Base-by-base conservation (phyloP, 495 filamentous ascomycete genomes). In the Cercophora scortea region DNA sequence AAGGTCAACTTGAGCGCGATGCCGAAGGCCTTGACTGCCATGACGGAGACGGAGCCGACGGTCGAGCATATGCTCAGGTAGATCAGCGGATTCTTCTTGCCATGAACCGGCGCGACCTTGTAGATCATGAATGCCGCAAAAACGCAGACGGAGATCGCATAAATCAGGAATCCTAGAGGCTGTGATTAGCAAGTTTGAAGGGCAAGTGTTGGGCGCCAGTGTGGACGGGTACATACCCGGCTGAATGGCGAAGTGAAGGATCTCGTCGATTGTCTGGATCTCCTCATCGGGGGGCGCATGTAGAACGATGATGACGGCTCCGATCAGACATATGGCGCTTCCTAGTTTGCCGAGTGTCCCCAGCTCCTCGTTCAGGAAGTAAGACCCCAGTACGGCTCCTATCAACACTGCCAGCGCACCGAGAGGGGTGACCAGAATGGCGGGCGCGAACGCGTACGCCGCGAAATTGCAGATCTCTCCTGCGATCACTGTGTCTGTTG, bases 1-100 rank as follows among this genome's bases (percentile, higher is more conserved):
- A 98, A 77, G 1, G 93, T 97, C 57, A 97, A 77, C 69, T 97
- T 97, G 54, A 98, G 73, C 19, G 93, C 93, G 61, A 96, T 96
- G 40, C 93, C 93, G 59, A 97, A 96, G 2, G 93, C 92, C 70
- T 98, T 98, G 62, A 96, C 86, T 32, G 94, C 89, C 93, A 98
- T 96, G 68, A 98, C 90, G 12, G 93, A 96, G 54, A 98, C 81
- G 36, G 90, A 96, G 59, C 93, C 93, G 51, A 96, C 91, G 12
- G 89, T 93, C 32, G 89, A 95, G 78, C 93, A 98, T 60, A 98
- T 97, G 50, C 90, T 95, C 61, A 98, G 82, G 72, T 88, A 98
- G 60, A 97, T 85, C 45, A 97, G 78, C 8, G 93, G 93, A 61
- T 98, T 97, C 71, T 86, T 90, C 73, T 87, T 93, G 64, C 93